Percentiles rank a stretch among this genome's conserved stretches.
These are phyloP conservation scores for Adansonia rubrostipa DNA, from an alignment of 441 rosid species.

Conservation along the genomic window DNA sequence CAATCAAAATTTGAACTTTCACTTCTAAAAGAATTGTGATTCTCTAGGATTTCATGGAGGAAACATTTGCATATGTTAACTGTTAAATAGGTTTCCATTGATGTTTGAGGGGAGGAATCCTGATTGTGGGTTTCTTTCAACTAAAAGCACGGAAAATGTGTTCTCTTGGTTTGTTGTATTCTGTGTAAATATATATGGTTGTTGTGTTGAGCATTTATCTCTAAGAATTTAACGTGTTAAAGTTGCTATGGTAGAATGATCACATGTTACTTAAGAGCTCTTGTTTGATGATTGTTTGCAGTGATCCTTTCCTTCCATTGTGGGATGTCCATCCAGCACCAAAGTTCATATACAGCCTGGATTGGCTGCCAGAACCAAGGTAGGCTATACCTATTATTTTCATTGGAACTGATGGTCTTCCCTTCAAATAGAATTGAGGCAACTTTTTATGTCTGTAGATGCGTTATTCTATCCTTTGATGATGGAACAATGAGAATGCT, in stretches of 20 bases:
- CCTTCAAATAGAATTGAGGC: conserved; percentile 23
- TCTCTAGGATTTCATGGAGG: conserved; percentile 9
- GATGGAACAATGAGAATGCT: conserved; percentile 79
- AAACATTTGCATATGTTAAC: conserved; percentile 5
- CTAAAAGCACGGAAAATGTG: conserved; percentile 1
- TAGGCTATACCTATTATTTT: conserved; percentile 31
- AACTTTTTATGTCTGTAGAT: conserved; percentile 48
- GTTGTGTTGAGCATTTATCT: background rate
- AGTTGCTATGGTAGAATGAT: conserved; percentile 3
- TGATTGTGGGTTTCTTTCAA: background rate
- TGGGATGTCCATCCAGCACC: conserved; percentile 79
- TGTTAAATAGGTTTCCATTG: conserved; percentile 6
- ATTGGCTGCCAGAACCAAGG: conserved; percentile 86
- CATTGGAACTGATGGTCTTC: conserved; percentile 14
- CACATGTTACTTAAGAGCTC: conserved; percentile 5
- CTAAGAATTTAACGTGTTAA: background rate
- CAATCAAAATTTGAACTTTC: background rate
- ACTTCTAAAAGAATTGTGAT: background rate
- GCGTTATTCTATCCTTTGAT: conserved; percentile 72
- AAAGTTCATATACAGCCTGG: conserved; percentile 71
- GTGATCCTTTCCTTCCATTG: conserved; percentile 86
- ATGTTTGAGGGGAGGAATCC: conserved; percentile 5
- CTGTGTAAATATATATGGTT: background rate
- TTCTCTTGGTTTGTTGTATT: background rate
- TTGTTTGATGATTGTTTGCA: conserved; percentile 45